phyloP scores from a whole-genome alignment of 2,329 filamentous ascomycete species.

The Aspergillus proliferans region DNA sequence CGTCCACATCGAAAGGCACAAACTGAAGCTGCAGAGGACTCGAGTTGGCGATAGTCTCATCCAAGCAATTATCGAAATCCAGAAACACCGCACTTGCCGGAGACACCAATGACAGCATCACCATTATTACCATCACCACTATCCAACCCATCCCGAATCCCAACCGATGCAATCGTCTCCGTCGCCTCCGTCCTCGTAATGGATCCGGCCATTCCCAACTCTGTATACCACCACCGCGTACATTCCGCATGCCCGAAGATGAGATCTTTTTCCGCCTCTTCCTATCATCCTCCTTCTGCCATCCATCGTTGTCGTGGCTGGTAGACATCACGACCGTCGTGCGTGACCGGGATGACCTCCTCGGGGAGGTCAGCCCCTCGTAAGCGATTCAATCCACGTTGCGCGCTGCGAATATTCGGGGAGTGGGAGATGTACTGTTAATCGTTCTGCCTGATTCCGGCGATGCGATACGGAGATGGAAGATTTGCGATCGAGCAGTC shows the following conservation, averaged over 20 bases:
- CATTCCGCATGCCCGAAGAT: constrained; percentile 2
- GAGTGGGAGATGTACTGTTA: constrained; percentile 1
- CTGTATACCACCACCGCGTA: constrained; percentile 7
- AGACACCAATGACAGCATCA: constrained; percentile 18
- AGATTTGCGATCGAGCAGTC: too few relatives aligned
- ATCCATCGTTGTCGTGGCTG: constrained; percentile 18
- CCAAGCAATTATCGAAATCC: constrained; percentile 78
- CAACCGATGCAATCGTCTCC: constrained; percentile 1
- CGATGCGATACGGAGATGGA: not conserved
- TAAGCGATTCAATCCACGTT: constrained; percentile 32
- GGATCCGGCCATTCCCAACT: constrained; percentile 16
- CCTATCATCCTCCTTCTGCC: constrained; percentile 2
- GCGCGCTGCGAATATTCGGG: constrained; percentile 16
- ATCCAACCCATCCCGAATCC: constrained; percentile 6
- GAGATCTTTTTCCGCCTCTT: not conserved
- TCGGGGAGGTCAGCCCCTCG: constrained; percentile 36
- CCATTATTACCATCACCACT: constrained; percentile 14
- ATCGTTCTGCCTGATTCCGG: not conserved
- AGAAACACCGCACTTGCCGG: constrained; percentile 60
- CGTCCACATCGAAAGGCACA: constrained; percentile 67
- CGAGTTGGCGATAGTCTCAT: constrained; percentile 52
- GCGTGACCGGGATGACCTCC: constrained; percentile 33
- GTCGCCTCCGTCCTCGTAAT: constrained; percentile 15
- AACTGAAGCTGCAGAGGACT: constrained; percentile 67
- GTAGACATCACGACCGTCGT: constrained; percentile 24